These are phyloP conservation scores for Golovinomyces cichoracearum DNA, from an alignment of 2,329 filamentous ascomycete genomes.

Conservation along the genomic window DNA sequence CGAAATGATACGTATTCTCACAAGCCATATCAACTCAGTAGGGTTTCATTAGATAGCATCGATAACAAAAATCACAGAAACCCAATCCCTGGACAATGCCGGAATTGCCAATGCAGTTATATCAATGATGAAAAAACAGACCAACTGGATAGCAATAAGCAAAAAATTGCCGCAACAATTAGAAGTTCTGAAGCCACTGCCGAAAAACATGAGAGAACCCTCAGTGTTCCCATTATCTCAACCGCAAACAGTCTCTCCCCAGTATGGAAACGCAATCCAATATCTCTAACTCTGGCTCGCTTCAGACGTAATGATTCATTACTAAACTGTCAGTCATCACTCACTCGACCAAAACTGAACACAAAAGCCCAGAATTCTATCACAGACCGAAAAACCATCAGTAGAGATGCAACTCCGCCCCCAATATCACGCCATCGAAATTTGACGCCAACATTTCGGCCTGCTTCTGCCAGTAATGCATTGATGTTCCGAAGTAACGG, in stretches of 20 bases:
- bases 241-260: conserved; percentile 1
- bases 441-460: neutral
- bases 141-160: neutral
- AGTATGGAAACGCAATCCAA: conserved; percentile 3
- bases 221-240: conserved; percentile 7
- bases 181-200: neutral
- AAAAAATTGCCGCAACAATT: neutral
- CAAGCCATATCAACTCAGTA: conserved; percentile 2
- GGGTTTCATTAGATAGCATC: neutral
- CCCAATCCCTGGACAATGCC: neutral
- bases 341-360: neutral
- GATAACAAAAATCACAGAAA: neutral
- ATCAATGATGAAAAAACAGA: neutral
- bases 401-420: conserved; percentile 1
- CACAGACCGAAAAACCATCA: neutral
- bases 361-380: neutral
- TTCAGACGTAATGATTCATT: conserved; percentile 3
- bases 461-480: neutral
- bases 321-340: neutral
- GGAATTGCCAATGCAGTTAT: neutral
- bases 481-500: neutral
- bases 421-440: conserved; percentile 1
- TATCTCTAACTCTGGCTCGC: conserved; percentile 1
- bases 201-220: neutral
- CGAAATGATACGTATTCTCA: conserved; percentile 10